Conservation (phyloP, 2,329 filamentous ascomycete genomes). For the Fusarium fujikuroi region DNA sequence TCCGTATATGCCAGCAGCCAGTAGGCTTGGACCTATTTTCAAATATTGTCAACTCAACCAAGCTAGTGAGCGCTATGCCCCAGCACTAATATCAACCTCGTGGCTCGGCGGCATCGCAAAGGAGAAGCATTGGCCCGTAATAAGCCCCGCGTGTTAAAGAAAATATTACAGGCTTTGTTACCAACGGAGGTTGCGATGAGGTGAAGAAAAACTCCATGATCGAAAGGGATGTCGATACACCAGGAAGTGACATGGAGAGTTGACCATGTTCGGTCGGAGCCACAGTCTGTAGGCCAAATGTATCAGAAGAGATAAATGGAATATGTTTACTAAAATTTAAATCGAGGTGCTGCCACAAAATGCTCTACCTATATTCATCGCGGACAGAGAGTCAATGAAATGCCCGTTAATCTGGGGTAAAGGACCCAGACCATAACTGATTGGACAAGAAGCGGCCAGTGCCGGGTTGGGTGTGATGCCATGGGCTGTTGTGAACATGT, state of each 20-base stretch:
- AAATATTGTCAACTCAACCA: conserved; percentile 1
- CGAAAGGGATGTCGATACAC: background rate
- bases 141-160: conserved; percentile 7
- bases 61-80: background rate
- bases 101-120: conserved; percentile 2
- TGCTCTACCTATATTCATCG: conserved; percentile 18
- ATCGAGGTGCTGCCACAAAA: conserved; percentile 11
- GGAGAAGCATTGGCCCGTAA: conserved; percentile 7
- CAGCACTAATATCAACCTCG: conserved; percentile 5
- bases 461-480: conserved; percentile 31
- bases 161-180: background rate
- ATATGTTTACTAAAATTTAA: background rate
- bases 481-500: conserved; percentile 36
- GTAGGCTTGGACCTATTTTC: conserved; percentile 1
- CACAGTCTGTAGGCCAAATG: background rate
- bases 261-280: background rate
- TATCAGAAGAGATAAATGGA: background rate
- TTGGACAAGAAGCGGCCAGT: conserved; percentile 1
- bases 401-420: conserved; percentile 40
- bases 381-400: background rate
- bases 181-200: background rate
- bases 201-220: background rate
- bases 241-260: background rate
- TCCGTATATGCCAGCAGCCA: conserved; percentile 25
- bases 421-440: background rate